These are phyloP conservation scores for Globisporangium carolinianum DNA, from an alignment of 352 stramenopile genomes.

Conservation along the genomic window DNA sequence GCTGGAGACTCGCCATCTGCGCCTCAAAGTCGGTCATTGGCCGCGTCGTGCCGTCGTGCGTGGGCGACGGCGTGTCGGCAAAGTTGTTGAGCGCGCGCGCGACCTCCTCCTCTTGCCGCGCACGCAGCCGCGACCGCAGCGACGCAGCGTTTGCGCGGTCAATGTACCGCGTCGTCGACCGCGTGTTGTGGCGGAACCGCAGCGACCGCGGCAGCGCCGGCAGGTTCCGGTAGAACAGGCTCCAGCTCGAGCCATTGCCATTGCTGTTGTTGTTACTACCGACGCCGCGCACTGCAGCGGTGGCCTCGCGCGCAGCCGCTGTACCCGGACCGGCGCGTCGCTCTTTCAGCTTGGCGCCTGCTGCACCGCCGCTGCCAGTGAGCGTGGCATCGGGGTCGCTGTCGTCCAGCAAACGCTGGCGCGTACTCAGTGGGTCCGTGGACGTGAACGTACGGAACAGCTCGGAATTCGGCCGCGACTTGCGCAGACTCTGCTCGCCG, in stretches of 20 bases:
- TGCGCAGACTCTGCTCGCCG: constrained; percentile 24
- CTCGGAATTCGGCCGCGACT: constrained; percentile 43
- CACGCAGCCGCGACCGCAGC: constrained; percentile 42
- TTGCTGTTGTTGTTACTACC: background rate
- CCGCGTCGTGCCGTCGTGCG: constrained; percentile 7
- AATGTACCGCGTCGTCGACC: constrained; percentile 72
- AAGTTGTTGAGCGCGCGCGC: constrained; percentile 22
- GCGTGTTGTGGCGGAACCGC: constrained; percentile 70
- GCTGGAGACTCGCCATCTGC: constrained; percentile 26
- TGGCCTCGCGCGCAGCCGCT: no score
- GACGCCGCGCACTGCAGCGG: background rate
- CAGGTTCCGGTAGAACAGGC: constrained; percentile 62
- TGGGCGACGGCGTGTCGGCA: constrained; percentile 21
- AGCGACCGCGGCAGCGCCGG: constrained; percentile 58
- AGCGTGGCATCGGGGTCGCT: constrained; percentile 18
- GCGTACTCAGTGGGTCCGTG: constrained; percentile 48
- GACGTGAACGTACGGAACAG: constrained; percentile 71
- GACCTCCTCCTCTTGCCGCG: constrained; percentile 41
- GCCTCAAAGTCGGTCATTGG: constrained; percentile 47
- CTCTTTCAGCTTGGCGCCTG: constrained; percentile 10
- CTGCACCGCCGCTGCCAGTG: background rate
- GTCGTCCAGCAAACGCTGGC: constrained; percentile 51
- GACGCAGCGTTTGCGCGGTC: constrained; percentile 63
- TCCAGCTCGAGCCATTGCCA: constrained; percentile 32
- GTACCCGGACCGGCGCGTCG: background rate